Evolutionary conservation across 805 yeast species (phyloP), one percentile per base, ranked within the genome.

Genomic region (Starmerella roubikii): DNA sequence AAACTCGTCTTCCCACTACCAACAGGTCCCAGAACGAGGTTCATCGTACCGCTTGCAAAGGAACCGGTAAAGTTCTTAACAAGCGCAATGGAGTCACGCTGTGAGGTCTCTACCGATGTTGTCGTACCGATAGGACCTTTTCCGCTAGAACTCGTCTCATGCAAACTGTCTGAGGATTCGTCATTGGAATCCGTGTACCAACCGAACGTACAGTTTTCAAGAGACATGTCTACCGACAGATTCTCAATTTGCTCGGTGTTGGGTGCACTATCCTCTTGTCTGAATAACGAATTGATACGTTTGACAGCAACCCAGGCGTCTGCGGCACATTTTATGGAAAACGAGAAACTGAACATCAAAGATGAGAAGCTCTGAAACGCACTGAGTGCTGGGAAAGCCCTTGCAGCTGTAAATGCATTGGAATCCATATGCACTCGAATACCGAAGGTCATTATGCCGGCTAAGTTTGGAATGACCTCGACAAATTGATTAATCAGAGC

Each of bases 1-100:
- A 83, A 60, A 1, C 88, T 77, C 0, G 85, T 64, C 54, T 82
- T 82, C 41, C 94, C 93, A 2, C 82, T 67, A 4, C 93, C 93
- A 49, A 82, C 78, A 1, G 76, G 59, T 16, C 94, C 94, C 0
- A 88, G 78, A 22, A 80, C 67, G 33, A 79, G 76, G 6, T 81
- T 61, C 41, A 84, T 70, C 51, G 82, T 91, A 17, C 82, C 82
- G 41, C 67, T 67, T 28, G 63, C 57, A 33, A 82, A 61, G 1
- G 56, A 53, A 18, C 82, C 56, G 46, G 73, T 64, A 41, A 82
- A 55, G 50, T 76, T 47, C 32, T 49, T 41, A 53, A 75, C 10
- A 7, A 40, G 37, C 11, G n/a, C 15, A 16, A 5, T 16, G 24
- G 7, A 10, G 10, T 22, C 10, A 10, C 10, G 24, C 24, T 8